These are phyloP conservation scores for Alternaria triticimaculans DNA, from an alignment of 2,329 filamentous ascomycete genomes.

Conservation along the genomic window DNA sequence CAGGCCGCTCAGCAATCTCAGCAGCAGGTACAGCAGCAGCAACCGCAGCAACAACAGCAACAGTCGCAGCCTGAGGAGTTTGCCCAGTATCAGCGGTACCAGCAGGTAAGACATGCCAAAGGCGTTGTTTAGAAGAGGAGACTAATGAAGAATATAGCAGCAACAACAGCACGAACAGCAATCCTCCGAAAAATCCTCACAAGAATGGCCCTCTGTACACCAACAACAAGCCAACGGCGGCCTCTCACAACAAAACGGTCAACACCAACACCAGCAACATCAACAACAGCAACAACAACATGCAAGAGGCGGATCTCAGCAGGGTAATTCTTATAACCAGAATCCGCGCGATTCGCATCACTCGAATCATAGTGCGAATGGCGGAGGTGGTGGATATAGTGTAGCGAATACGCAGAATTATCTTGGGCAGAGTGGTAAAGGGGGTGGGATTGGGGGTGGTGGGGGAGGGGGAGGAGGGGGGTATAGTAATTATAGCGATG, in stretches of 20 bases:
- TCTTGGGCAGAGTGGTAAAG: conserved; percentile 38
- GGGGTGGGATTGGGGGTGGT: neutral
- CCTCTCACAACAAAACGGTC: conserved; percentile 18
- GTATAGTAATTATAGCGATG: conserved; percentile 39
- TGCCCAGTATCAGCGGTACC: conserved; percentile 49
- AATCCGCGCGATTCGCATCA: conserved; percentile 43
- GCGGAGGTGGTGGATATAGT: conserved; percentile 40
- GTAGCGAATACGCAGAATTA: conserved; percentile 48
- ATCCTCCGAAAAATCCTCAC: conserved; percentile 19
- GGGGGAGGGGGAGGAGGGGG: conserved; percentile 17
- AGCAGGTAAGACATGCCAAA: conserved; percentile 30
- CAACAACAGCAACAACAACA: neutral
- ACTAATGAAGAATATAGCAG: neutral
- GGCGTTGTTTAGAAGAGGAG: no score
- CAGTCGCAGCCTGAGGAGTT: conserved; percentile 50
- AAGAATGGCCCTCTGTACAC: conserved; percentile 30
- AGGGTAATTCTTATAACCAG: conserved; percentile 24
- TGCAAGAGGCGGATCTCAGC: conserved; percentile 15
- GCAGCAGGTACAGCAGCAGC: conserved; percentile 42
- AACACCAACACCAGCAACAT: conserved; percentile 7
- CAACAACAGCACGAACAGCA: conserved; percentile 33
- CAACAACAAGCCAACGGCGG: conserved; percentile 22
- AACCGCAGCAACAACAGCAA: conserved; percentile 44
- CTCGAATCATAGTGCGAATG: conserved; percentile 36
- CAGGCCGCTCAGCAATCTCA: conserved; percentile 37